phyloP scores from a whole-genome alignment of 352 stramenopile genomes.

The Globisporangium takayamanum region DNA sequence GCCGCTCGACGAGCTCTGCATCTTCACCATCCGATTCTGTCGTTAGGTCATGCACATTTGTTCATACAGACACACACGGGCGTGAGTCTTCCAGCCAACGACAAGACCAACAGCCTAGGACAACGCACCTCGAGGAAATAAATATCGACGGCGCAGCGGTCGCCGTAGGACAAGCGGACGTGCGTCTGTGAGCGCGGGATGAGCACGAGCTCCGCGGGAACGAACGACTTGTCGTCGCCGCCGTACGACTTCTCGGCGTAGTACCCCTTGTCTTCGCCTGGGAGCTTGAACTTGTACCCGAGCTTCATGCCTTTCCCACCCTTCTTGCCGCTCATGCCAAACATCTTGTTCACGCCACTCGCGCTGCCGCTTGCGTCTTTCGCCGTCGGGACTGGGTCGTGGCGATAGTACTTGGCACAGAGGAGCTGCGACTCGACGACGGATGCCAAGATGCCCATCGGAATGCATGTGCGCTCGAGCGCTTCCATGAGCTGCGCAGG shows the following conservation, averaged over 20 bases:
- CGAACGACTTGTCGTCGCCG: constrained; percentile 82
- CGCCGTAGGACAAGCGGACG: constrained; percentile 75
- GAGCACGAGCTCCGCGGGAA: constrained; percentile 73
- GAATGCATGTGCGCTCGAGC: constrained; percentile 77
- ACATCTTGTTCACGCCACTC: constrained; percentile 31
- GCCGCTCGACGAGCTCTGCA: constrained; percentile 72
- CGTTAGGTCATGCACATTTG: constrained; percentile 1
- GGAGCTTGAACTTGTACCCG: constrained; percentile 84
- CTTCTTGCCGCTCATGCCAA: constrained; percentile 59
- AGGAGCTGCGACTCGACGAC: constrained; percentile 80
- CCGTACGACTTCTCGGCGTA: constrained; percentile 82
- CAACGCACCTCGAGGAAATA: constrained; percentile 82
- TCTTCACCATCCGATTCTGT: constrained; percentile 79
- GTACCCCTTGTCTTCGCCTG: constrained; percentile 79
- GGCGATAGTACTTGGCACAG: constrained; percentile 79
- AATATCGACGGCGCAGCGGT: constrained; percentile 87
- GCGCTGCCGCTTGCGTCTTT: constrained; percentile 22
- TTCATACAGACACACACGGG: background rate
- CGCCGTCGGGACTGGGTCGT: constrained; percentile 41
- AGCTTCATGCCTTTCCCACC: constrained; percentile 83
- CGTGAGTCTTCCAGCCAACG: background rate
- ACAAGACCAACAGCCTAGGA: background rate
- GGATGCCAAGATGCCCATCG: constrained; percentile 75
- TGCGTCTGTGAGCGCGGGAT: constrained; percentile 83
- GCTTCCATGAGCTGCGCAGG: constrained; percentile 75